A percentile compares a stretch with the other conserved stretches of the same genome.
Conservation (phyloP, 108 stramenopile genomes). For the Mediolabrus comicus region DNA sequence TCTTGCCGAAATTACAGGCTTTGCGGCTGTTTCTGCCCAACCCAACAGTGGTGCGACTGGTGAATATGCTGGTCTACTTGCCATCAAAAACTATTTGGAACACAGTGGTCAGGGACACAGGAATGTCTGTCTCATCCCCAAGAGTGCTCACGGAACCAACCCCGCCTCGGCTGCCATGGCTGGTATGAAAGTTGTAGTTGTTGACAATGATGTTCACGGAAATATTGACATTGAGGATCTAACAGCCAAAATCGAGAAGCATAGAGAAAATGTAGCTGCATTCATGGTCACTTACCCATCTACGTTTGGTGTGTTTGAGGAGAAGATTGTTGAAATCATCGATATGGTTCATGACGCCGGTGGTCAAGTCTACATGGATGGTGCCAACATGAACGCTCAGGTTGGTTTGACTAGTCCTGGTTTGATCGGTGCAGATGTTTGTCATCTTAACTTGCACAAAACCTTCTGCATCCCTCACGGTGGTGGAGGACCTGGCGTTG, state of each 20-base stretch:
- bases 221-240: slow-evolving; percentile 95
- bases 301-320: slow-evolving; percentile 99
- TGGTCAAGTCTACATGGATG: slow-evolving; percentile 99
- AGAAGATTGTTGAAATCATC: slow-evolving; percentile 90
- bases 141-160: slow-evolving; percentile 99
- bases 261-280: slow-evolving; percentile 90
- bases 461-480: slow-evolving; percentile 99
- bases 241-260: slow-evolving; percentile 88
- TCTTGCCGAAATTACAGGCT: slow-evolving; percentile 97
- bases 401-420: slow-evolving; percentile 97
- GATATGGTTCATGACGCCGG: slow-evolving; percentile 90
- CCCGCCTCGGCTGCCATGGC: slow-evolving; percentile 97
- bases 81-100: slow-evolving; percentile 90
- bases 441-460: slow-evolving; percentile 99
- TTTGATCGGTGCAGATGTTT: slow-evolving; percentile 96
- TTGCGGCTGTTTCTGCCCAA: slow-evolving; percentile 97
- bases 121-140: slow-evolving; percentile 97
- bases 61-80: slow-evolving; percentile 96
- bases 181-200: slow-evolving; percentile 96
- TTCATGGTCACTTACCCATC: slow-evolving; percentile 99
- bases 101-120: slow-evolving; percentile 87
- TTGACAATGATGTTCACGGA: slow-evolving; percentile 92
- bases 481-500: slow-evolving; percentile 98
- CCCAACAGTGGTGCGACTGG: slow-evolving; percentile 98
- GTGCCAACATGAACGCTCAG: slow-evolving; percentile 99